phyloP scores from a whole-genome alignment of 2,329 filamentous ascomycete species.

The Albifimbria verrucaria region DNA sequence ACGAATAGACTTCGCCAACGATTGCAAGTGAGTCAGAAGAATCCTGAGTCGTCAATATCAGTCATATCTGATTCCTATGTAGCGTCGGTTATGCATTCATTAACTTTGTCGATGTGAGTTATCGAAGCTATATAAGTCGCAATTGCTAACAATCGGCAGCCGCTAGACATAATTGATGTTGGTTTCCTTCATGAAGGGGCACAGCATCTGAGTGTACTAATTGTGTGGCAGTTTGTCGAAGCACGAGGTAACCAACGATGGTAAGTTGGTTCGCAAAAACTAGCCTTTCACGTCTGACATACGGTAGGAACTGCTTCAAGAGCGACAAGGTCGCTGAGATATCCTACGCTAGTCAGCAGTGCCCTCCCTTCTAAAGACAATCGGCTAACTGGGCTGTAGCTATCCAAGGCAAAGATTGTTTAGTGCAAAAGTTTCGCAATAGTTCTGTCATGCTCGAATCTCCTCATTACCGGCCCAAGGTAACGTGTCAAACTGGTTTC shows the following conservation, averaged over 20 bases:
- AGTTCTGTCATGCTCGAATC: conserved; percentile 92
- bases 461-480: conserved; percentile 78
- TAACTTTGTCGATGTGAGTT: conserved; percentile 78
- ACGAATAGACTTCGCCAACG: conserved; percentile 81
- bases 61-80: too few relatives aligned
- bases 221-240: conserved; percentile 62
- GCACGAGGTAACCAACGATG: conserved; percentile 69
- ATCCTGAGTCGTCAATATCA: too few relatives aligned
- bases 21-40: conserved; percentile 78
- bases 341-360: conserved; percentile 96
- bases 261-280: conserved; percentile 32
- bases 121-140: neutral
- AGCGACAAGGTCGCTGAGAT: conserved; percentile 84
- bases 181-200: conserved; percentile 21
- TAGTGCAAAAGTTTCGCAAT: conserved; percentile 95
- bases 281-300: neutral
- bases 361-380: conserved; percentile 22
- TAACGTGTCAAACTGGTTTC: conserved; percentile 29
- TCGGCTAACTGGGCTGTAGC: too few relatives aligned
- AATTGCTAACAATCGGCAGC: conserved; percentile 35
- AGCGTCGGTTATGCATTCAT: conserved; percentile 97
- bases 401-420: conserved; percentile 86
- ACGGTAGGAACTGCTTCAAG: conserved; percentile 70
- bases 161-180: conserved; percentile 70
- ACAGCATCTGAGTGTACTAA: neutral